Base-by-base conservation (phyloP, 2,329 filamentous ascomycete genomes). In the Fusarium subtropicale region DNA sequence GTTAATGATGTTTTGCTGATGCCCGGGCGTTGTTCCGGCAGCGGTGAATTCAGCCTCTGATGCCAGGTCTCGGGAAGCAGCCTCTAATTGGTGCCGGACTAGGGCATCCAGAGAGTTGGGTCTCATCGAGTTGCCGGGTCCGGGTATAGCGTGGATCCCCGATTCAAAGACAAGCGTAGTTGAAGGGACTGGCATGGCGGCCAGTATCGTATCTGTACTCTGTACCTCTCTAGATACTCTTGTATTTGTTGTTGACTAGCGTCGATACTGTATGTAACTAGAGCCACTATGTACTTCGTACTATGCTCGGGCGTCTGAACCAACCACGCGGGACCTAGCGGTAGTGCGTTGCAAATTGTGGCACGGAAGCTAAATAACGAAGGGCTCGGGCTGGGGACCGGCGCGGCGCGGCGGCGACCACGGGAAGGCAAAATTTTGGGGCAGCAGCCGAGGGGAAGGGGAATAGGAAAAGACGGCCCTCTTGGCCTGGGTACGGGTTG, bases 101-200 rank as follows among this genome's bases (percentile, higher is more conserved):
- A 79, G 60, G 34, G 60, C 47, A 28, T 79, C 75, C 44, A 79
- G 53, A 39, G 64, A 59, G 52, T 65, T 71, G 57, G 56, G 60
- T 45, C 67, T 59, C 56, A 63, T 52, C 12, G 68, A 39, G 24
- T 57, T 60, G 50, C 42, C 38, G 20, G 72, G 63, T 15, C 42
- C 38, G 20, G 72, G 63, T 15, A 67, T 61, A 47, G 62, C 44
- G 41, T 64, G 72, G 65, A 77, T 71, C 58, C 74, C 75, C 10
- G 71, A 64, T 62, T 78, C 76, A 64, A 78, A 78, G 42, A 78
- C 58, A 39, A 76, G 68, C 31, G 66, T 60, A 42, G 72, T 53
- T 31, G 76, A 71, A 22, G 75, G 69, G 50, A 76, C 68, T 67
- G 76, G 72, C 73, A 75, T 75, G 63, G 54, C 66, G 65, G 31